Percentiles rank a stretch among this genome's conserved stretches.
These are phyloP conservation scores for Xylaria sp. DNA, from an alignment of 2,329 filamentous ascomycete species.

Conservation along the genomic window DNA sequence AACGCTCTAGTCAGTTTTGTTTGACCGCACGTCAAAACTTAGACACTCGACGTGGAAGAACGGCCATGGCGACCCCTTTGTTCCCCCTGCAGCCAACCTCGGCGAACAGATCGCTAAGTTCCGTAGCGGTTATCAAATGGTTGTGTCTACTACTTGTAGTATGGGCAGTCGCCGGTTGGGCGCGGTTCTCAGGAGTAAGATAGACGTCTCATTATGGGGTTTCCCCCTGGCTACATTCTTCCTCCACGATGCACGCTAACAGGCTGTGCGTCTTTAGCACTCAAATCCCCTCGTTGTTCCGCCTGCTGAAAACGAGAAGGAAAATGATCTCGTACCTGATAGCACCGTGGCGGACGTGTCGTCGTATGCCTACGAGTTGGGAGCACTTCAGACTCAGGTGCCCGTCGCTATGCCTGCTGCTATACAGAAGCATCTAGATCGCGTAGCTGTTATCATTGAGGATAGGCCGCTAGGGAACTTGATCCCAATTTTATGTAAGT, in stretches of 20 bases:
- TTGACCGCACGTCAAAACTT: no score
- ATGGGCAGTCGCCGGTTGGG: constrained; percentile 12
- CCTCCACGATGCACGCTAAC: background rate
- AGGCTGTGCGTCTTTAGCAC: background rate
- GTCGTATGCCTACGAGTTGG: background rate
- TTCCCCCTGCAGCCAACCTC: background rate
- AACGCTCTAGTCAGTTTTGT: background rate
- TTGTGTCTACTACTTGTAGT: constrained; percentile 16
- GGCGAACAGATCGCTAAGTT: background rate
- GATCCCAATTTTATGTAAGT: constrained; percentile 43
- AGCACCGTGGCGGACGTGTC: background rate
- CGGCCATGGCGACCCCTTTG: background rate
- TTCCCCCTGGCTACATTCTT: background rate
- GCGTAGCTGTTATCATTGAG: constrained; percentile 46
- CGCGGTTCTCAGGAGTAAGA: constrained; percentile 12
- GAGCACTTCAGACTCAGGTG: background rate
- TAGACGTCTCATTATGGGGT: no score
- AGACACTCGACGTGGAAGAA: background rate
- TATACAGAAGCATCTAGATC: constrained; percentile 26
- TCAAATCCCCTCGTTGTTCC: background rate
- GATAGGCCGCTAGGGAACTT: constrained; percentile 43
- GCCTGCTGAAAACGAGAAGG: background rate
- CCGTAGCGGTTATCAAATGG: constrained; percentile 3
- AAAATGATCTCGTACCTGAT: background rate
- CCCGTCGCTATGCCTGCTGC: background rate